Base-by-base conservation (phyloP, 2,329 filamentous ascomycete genomes). In the Cadophora luteo-olivacea region DNA sequence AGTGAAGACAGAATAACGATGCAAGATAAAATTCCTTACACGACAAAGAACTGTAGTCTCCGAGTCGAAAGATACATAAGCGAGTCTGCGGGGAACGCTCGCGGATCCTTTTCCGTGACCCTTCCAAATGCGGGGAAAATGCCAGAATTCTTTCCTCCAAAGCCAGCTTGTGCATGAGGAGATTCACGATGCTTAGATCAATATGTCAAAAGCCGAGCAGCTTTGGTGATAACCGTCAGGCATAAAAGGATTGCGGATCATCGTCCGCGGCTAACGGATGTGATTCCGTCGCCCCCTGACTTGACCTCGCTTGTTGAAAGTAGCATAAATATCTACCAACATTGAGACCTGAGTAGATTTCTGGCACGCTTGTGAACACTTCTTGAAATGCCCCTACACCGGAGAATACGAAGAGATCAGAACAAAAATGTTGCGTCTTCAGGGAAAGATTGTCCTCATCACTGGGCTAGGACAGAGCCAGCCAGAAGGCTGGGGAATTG, bases 401-500 rank as follows among this genome's bases (percentile, higher is more conserved):
- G 14, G 12, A 14, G 41, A 45, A 45, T 6, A 19, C 41, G 14
- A 14, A 16, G 45, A 49, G 8, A 22, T 6, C 9, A 51, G 55
- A 52, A 81, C 8, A 8, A 51, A 61, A 52, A 81, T 82, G 74
- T 75, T 81, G 45, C 68, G 80, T 63, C 75, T 83, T 24, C 22
- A 58, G 19, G 54, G 54, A 45, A 82, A 83, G 77, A 77, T 84
- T 29, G 82, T 80, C 29, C 77, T 84, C 4, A 75, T 83, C 61
- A 81, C 82, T 41, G 82, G 82, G 52, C 78, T 84, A 45, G 82
- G 82, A 41, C 54, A 58, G 24, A 78, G 78, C 9, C 78, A 80
- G 16, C 75, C 77, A 57, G 78, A 81, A 22, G 82, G 81, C 32
- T 85, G 83, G 84, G 83, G 83, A 41, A 85, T 84, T 70, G 84